These are phyloP conservation scores for Solanum chacoense DNA, from an alignment of 305 asterid genomes.

Conservation along the genomic window DNA sequence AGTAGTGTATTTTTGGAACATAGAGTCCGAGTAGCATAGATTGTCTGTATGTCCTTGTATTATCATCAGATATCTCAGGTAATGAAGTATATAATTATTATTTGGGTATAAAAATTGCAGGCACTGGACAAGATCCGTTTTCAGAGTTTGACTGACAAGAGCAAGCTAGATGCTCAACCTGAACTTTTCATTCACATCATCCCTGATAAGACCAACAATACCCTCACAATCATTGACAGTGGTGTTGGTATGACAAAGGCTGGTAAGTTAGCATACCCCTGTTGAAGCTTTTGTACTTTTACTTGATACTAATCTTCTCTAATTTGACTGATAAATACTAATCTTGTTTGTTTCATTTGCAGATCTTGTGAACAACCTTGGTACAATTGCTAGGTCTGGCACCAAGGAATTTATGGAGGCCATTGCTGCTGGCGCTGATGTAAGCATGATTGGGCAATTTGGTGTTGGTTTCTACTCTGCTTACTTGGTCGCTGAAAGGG, in stretches of 20 bases:
- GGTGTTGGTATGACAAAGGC: slow-evolving; percentile 13
- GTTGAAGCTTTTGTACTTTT: not conserved
- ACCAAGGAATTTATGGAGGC: slow-evolving; percentile 22
- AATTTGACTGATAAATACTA: not conserved
- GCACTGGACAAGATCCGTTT: slow-evolving; percentile 8
- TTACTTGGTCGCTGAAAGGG: slow-evolving; percentile 13
- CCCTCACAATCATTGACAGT: slow-evolving; percentile 5
- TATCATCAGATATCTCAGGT: not conserved
- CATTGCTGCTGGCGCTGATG: slow-evolving; percentile 13
- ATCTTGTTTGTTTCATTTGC: not conserved
- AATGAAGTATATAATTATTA: not conserved
- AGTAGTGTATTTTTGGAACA: not conserved
- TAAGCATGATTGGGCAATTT: slow-evolving; percentile 17
- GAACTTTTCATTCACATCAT: slow-evolving; percentile 6
- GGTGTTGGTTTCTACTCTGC: slow-evolving; percentile 19
- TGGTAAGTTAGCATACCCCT: not conserved
- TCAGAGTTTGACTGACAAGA: slow-evolving; percentile 7
- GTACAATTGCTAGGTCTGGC: slow-evolving; percentile 16
- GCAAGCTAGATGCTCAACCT: slow-evolving; percentile 11
- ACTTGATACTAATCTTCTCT: not conserved
- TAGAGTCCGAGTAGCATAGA: not conserved
- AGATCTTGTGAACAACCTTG: slow-evolving; percentile 16
- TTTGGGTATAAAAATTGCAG: not conserved
- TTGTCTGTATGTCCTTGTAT: not conserved
- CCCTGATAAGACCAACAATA: slow-evolving; percentile 1